Conservation (phyloP, 2,329 filamentous ascomycete species). For the Trichoderma arundinaceum region DNA sequence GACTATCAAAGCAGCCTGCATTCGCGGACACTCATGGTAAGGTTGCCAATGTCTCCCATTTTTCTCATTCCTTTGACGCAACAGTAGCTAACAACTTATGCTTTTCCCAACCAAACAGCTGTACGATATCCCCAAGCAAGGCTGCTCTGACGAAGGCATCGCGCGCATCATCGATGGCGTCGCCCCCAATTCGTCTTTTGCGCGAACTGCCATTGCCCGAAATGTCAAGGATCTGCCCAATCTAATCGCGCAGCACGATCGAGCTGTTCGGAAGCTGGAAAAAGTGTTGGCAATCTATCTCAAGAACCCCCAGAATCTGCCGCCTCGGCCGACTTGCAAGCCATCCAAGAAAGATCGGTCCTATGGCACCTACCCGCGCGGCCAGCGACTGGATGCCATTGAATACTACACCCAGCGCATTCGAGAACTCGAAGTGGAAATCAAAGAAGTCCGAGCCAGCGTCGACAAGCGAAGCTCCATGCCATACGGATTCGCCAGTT, state of each 20-base stretch:
- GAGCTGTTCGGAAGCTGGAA: conserved; percentile 82
- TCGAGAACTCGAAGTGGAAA: conserved; percentile 77
- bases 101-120: conserved; percentile 56
- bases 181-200: conserved; percentile 77
- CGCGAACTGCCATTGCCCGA: conserved; percentile 81
- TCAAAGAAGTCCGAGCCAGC: conserved; percentile 79
- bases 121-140: conserved; percentile 80
- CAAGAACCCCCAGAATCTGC: conserved; percentile 82
- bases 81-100: conserved; percentile 22
- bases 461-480: conserved; percentile 89
- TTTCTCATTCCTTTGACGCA: neutral
- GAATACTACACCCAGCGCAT: conserved; percentile 90
- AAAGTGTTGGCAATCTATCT: conserved; percentile 86
- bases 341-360: conserved; percentile 80
- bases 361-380: conserved; percentile 65
- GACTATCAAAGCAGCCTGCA: conserved; percentile 91
- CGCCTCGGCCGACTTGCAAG: conserved; percentile 77
- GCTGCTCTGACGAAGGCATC: conserved; percentile 84
- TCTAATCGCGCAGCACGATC: conserved; percentile 82
- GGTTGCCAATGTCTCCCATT: conserved; percentile 30
- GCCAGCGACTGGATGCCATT: conserved; percentile 88
- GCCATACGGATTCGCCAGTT: conserved; percentile 93
- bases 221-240: conserved; percentile 91
- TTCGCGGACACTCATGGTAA: conserved; percentile 70
- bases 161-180: conserved; percentile 80